Evolutionary conservation across 2,329 filamentous ascomycete species (phyloP), one percentile per base, ranked within the genome.

Genomic region (Metarhizium humberi): DNA sequence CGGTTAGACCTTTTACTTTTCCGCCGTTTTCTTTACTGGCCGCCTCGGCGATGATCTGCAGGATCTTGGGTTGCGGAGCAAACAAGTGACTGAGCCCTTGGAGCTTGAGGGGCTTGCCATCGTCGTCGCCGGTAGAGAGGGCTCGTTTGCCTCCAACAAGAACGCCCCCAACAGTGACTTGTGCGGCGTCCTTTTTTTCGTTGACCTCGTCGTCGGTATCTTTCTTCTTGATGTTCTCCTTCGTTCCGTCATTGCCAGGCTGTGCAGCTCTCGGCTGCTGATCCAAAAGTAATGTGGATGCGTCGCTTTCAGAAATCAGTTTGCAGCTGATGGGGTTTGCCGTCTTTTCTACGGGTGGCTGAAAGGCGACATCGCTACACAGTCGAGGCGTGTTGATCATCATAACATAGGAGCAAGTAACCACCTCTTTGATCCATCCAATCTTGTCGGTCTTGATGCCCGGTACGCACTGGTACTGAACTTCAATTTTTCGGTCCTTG

Each of bases 331-430:
- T 91, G 10, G 81, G 73, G 66, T 95, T 87, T 6, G 90, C 85
- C 56, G 82, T 81, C 54, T 87, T 87, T 58, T 90, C 86, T 62
- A 87, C 84, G 0, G 90, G 89, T 0, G 92, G 91, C 54, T 87
- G 75, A 68, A 96, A 96, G 10, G 90, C 90, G 10, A 90, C 82
- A 62, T 96, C 92, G 66, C 87, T 83, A 73, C 92, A 96, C 13
- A 96, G 81, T 1, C 90, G 85, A 0, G 91, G 90, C 0, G 92
- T 96, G 67, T 95, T 88, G 59, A 96, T 82, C 36, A 95, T 84
- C 91, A 96, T 96, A 54, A 96, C 78, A 67, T 96, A 96, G 13
- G 90, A 84, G 72, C 92, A 96, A 11, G 90, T 96, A 3, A 87
- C 88, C 1, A 92, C 84, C 69, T 96, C 92, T 70, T 96, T 96